A percentile compares a stretch with the other conserved stretches of the same genome.
These are phyloP conservation scores for Coemansia sp. DNA, from an alignment of 192 early-diverging fungal genomes.

Conservation along the genomic window DNA sequence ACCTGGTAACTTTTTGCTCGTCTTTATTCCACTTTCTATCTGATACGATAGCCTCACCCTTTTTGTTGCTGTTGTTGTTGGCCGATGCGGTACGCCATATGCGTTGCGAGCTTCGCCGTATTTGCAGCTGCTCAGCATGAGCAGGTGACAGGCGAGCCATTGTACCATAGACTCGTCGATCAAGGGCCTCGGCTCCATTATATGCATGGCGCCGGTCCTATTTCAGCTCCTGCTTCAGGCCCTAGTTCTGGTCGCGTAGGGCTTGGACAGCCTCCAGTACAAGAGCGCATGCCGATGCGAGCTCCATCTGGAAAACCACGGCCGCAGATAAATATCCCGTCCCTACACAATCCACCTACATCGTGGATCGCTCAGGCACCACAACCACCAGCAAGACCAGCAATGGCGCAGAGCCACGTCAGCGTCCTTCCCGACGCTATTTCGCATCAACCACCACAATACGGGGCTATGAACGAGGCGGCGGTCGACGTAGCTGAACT, in stretches of 20 bases:
- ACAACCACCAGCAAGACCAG: not conserved
- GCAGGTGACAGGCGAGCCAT: not conserved
- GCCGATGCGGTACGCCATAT: not conserved
- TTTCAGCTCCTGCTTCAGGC: no score
- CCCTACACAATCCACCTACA: not conserved
- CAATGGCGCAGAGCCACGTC: not conserved
- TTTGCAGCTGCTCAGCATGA: conserved; percentile 3
- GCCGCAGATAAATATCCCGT: not conserved
- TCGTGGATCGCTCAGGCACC: not conserved
- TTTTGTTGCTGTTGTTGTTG: not conserved
- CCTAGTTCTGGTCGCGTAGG: no score
- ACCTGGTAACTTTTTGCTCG: no score
- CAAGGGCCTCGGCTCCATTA: not conserved
- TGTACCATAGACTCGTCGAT: not conserved
- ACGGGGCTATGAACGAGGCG: not conserved
- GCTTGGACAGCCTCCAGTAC: not conserved
- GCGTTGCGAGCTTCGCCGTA: not conserved
- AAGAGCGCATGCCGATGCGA: not conserved
- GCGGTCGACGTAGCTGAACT: not conserved
- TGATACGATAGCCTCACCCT: not conserved
- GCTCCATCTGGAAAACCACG: not conserved
- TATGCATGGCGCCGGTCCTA: not conserved
- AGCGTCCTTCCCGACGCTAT: not conserved
- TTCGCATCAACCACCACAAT: not conserved
- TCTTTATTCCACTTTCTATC: not conserved